These are phyloP conservation scores for Rutstroemia sp. DNA, from an alignment of 2,329 filamentous ascomycete genomes.

Conservation along the genomic window DNA sequence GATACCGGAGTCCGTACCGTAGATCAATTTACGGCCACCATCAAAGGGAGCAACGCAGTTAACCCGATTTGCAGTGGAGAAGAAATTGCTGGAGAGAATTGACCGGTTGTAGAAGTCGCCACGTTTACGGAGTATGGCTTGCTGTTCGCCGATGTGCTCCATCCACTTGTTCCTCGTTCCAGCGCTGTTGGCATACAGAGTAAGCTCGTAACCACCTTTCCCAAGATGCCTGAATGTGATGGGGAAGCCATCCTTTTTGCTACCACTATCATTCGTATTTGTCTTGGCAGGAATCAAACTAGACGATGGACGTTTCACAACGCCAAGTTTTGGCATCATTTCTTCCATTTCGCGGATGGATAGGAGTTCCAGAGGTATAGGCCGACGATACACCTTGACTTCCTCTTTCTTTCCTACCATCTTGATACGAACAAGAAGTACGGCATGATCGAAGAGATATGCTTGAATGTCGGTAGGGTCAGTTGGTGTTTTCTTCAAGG, in stretches of 20 bases:
- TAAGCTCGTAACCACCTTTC: constrained; percentile 89
- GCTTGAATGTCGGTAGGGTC: constrained; percentile 87
- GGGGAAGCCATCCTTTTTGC: constrained; percentile 74
- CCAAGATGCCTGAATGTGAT: constrained; percentile 96
- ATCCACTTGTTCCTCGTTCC: constrained; percentile 93
- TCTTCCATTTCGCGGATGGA: constrained; percentile 97
- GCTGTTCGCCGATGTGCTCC: constrained; percentile 86
- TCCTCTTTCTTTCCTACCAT: constrained; percentile 89
- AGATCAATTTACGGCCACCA: constrained; percentile 88
- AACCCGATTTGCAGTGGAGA: constrained; percentile 66
- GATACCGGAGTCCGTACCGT: constrained; percentile 89
- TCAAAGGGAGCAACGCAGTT: constrained; percentile 95
- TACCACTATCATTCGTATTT: constrained; percentile 40
- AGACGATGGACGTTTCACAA: constrained; percentile 80
- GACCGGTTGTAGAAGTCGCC: constrained; percentile 84
- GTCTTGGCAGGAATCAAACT: constrained; percentile 65
- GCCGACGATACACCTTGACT: constrained; percentile 87
- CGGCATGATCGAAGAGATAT: constrained; percentile 93
- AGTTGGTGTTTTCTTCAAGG: constrained; percentile 84
- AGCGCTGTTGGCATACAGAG: constrained; percentile 78
- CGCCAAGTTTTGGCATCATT: constrained; percentile 72
- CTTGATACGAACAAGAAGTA: constrained; percentile 86
- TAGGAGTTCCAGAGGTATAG: constrained; percentile 87
- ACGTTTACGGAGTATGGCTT: constrained; percentile 76
- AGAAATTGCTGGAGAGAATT: constrained; percentile 52